Evolutionary conservation across 495 filamentous ascomycete species (phyloP), one percentile per base, ranked within the genome.

Genomic region (Xylaria intraflava): DNA sequence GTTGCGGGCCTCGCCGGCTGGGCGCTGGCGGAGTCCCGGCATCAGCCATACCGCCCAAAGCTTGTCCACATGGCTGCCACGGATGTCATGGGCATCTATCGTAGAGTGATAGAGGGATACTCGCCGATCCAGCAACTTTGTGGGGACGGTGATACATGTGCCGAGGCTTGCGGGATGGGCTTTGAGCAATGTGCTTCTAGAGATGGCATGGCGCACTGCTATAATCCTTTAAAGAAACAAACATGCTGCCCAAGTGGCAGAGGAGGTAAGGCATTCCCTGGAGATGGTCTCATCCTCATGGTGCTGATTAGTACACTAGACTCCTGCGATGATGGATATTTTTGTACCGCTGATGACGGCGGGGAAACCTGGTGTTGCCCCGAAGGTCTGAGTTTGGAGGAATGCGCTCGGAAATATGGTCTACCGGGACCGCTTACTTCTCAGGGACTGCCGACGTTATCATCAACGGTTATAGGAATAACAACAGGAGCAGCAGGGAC

Each of bases 331-430:
- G 44, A 57, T 16, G 75, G 72, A 16, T 76, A 70, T 63, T 78
- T 72, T 62, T 78, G 75, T 64, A 62, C 72, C 2, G 60, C 64
- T 45, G 72, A 75, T 45, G 59, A 54, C 20, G 47, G 57, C 36
- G 58, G 60, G 45, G 59, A 65, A 48, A 76, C 73, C 17, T 73
- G 68, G 70, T 78, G 74, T 64, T 78, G 75, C 65, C 72, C 72
- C 29, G 58, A 76, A 17, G 65, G 56, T 36, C 67, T 73, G 65
- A 62, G 62, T 39, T 59, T 76, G 41, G 51, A 48, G 36, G 61
- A 67, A n/a, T 78, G 75, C 63, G 75, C 75, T 43, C 49, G 53
- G 35, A 66, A 61, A 17, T 76, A 71, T 39, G 59, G 49, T 35
- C 60, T 76, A 36, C 51, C 58, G 11, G 72, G 70, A 2, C 62